phyloP scores from a whole-genome alignment of 768 basidiomycete species.

The Hericium erinaceus region DNA sequence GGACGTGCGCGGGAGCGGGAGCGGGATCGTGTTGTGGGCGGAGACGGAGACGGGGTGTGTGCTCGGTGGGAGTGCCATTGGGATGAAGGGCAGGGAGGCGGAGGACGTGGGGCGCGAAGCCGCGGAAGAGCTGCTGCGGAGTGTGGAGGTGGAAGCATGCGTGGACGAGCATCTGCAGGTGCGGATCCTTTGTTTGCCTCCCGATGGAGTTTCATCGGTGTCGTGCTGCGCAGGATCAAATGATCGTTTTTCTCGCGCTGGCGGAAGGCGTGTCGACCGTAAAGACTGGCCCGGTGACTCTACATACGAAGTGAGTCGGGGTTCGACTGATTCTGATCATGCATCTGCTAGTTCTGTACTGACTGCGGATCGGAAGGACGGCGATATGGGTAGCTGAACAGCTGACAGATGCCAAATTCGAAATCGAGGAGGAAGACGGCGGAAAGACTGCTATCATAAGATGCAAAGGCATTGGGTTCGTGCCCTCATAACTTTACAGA shows the following conservation, averaged over 20 bases:
- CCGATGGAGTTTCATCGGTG: too few species aligned
- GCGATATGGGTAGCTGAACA: conserved; percentile 69
- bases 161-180: conserved; percentile 63
- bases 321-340: not conserved
- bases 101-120: conserved; percentile 48
- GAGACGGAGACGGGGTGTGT: conserved; percentile 60
- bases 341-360: not conserved
- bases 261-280: conserved; percentile 56
- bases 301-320: conserved; percentile 55
- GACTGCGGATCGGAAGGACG: conserved; percentile 27
- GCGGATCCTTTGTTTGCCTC: not conserved
- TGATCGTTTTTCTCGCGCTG: conserved; percentile 68
- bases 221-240: conserved; percentile 56
- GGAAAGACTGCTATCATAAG: conserved; percentile 42
- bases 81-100: conserved; percentile 38
- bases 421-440: conserved; percentile 33
- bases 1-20: conserved; percentile 46
- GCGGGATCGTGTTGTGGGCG: conserved; percentile 69
- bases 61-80: conserved; percentile 61
- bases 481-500: conserved; percentile 10
- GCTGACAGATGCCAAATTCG: conserved; percentile 59
- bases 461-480: conserved; percentile 59
- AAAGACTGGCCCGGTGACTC: conserved; percentile 43
- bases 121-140: conserved; percentile 47
- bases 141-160: conserved; percentile 55